Evolutionary conservation across 306 rosid species (phyloP).

Genomic region (Prunus armeniaca): DNA sequence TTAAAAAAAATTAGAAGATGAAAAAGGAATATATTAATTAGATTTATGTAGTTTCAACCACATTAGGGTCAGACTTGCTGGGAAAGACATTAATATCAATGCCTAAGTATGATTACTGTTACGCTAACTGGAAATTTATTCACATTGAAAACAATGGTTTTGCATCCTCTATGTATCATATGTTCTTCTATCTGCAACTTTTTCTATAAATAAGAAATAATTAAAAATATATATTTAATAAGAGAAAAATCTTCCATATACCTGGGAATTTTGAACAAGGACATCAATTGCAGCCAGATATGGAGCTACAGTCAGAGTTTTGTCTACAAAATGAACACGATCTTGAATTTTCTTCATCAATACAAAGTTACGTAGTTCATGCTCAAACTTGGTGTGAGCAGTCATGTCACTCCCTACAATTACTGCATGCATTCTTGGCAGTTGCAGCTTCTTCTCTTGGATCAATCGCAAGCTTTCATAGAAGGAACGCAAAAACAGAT

Average conservation of each 20-base stretch:
- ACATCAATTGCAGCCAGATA: slow-evolving; percentile 93
- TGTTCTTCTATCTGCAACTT: neutral
- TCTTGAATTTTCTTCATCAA: slow-evolving; percentile 67
- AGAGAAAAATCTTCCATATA: slow-evolving; percentile 10
- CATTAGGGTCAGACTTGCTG: neutral
- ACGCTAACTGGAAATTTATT: neutral
- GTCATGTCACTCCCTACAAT: slow-evolving; percentile 90
- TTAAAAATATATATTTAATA: slow-evolving; percentile 1
- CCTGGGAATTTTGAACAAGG: slow-evolving; percentile 98
- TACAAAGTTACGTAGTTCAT: slow-evolving; percentile 70
- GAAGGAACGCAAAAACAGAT: slow-evolving; percentile 80
- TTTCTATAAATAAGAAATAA: neutral
- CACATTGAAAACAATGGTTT: slow-evolving; percentile 7
- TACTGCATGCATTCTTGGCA: slow-evolving; percentile 86
- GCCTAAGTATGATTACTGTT: neutral
- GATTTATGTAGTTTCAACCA: slow-evolving; percentile 1
- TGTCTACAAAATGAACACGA: slow-evolving; percentile 85
- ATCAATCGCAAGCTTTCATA: slow-evolving; percentile 62
- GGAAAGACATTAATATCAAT: neutral
- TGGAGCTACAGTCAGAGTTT: slow-evolving; percentile 89
- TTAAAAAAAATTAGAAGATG: neutral
- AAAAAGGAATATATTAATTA: neutral
- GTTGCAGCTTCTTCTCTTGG: slow-evolving; percentile 72
- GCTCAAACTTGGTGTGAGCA: slow-evolving; percentile 75
- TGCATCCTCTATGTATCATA: neutral